These are phyloP conservation scores for Dimargaris xerosporica DNA, from an alignment of 192 early-diverging fungal species.

Conservation along the genomic window DNA sequence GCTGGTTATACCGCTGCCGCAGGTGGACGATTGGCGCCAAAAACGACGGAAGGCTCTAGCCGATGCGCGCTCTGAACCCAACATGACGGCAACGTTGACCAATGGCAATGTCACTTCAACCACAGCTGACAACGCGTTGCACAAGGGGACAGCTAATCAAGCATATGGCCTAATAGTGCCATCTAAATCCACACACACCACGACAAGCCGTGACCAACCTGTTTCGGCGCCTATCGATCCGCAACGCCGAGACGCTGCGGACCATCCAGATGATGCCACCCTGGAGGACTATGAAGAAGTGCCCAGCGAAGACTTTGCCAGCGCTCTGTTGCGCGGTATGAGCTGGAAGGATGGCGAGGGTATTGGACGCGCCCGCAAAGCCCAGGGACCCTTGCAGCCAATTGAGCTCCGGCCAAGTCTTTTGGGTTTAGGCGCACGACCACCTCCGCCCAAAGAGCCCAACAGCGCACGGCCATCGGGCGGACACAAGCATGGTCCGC, in stretches of 20 bases:
- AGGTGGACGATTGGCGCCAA: neutral
- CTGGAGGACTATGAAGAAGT: neutral
- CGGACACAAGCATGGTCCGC: too few species aligned
- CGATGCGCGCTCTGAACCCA: neutral
- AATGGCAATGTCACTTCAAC: neutral
- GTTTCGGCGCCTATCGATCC: neutral
- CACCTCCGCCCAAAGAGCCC: too few species aligned
- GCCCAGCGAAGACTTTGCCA: neutral
- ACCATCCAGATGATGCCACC: neutral
- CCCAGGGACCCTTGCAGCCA: too few species aligned
- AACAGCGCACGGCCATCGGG: too few species aligned
- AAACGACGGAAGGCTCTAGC: neutral
- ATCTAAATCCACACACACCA: neutral
- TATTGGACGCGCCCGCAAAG: neutral
- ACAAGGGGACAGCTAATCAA: neutral
- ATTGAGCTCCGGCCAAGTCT: too few species aligned
- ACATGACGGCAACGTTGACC: neutral
- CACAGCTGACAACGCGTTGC: neutral
- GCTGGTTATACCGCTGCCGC: neutral
- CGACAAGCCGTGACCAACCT: neutral
- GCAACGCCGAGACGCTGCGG: neutral
- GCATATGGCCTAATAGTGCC: neutral
- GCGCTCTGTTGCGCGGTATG: neutral
- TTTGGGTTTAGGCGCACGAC: too few species aligned
- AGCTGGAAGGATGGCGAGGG: constrained; percentile 1